Evolutionary conservation across 768 basidiomycete species (phyloP).

Genomic region (Scleroderma citrinum): DNA sequence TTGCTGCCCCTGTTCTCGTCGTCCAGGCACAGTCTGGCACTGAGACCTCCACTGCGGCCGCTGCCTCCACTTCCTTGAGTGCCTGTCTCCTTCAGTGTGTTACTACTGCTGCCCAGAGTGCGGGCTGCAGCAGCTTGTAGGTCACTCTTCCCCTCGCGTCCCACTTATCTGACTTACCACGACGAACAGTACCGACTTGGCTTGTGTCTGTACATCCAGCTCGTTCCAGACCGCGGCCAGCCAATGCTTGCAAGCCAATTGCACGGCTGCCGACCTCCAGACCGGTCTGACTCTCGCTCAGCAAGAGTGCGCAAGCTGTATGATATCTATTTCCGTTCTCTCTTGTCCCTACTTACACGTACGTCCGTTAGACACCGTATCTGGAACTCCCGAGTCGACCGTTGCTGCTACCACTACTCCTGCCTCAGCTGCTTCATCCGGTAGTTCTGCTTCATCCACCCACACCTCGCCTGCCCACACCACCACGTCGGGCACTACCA

Average conservation of each 20-base stretch:
- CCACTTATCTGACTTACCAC: neutral
- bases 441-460: neutral
- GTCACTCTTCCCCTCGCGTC: slow-evolving; percentile 1
- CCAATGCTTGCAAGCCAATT: slow-evolving; percentile 27
- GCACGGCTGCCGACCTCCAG: slow-evolving; percentile 25
- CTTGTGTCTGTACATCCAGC: neutral
- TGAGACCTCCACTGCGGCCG: neutral
- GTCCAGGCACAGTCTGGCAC: slow-evolving; percentile 16
- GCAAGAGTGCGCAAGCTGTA: slow-evolving; percentile 26
- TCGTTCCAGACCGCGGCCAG: slow-evolving; percentile 26
- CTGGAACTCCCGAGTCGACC: neutral
- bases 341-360: neutral
- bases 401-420: neutral
- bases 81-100: slow-evolving; percentile 13
- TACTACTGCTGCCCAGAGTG: neutral
- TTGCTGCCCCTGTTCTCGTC: slow-evolving; percentile 12
- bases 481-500: neutral
- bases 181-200: neutral
- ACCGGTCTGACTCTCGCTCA: slow-evolving; percentile 27
- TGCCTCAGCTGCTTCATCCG: neutral
- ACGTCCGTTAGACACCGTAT: neutral
- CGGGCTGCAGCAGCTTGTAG: slow-evolving; percentile 22
- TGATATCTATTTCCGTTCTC: neutral
- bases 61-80: slow-evolving; percentile 4
- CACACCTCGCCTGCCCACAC: neutral